Evolutionary conservation across 768 basidiomycete genomes (phyloP).

Genomic region (Suillus discolor): DNA sequence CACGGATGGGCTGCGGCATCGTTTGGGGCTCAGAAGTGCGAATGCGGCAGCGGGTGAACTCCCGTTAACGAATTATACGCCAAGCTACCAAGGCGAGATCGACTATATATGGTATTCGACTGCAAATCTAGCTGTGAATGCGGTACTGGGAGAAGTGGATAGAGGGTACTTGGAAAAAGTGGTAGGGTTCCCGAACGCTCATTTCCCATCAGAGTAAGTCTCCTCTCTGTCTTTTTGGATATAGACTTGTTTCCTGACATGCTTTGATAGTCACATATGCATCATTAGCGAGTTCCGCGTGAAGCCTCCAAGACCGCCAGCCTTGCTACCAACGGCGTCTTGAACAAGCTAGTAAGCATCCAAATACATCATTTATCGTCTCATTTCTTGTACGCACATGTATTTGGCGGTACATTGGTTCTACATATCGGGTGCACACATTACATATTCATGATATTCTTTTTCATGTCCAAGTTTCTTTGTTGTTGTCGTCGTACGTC

Average conservation of each 20-base stretch:
- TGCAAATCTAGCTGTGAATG: conserved; percentile 71
- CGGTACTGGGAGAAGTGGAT: conserved; percentile 89
- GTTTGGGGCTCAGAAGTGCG: conserved; percentile 80
- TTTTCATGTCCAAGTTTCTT: neutral
- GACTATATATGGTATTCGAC: conserved; percentile 95
- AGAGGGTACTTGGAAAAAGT: conserved; percentile 80
- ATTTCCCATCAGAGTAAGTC: conserved; percentile 96
- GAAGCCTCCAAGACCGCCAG: conserved; percentile 56
- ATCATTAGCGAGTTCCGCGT: conserved; percentile 78
- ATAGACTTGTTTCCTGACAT: conserved; percentile 8
- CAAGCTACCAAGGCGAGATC: conserved; percentile 82
- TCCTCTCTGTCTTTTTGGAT: conserved; percentile 13
- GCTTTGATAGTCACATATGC: conserved; percentile 62
- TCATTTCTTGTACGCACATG: conserved; percentile 15
- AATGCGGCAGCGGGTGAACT: conserved; percentile 66
- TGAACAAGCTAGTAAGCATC: conserved; percentile 10
- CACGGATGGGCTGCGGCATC: conserved; percentile 82
- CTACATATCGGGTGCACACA: conserved; percentile 9
- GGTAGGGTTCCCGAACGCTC: conserved; percentile 95
- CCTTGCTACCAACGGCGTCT: neutral
- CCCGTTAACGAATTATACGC: conserved; percentile 87
- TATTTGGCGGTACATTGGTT: conserved; percentile 29
- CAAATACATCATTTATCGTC: conserved; percentile 17
- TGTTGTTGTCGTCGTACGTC: conserved; percentile 19
- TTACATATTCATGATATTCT: conserved; percentile 7